phyloP scores from a whole-genome alignment of 441 rosid genomes.

The Brassica balearica region DNA sequence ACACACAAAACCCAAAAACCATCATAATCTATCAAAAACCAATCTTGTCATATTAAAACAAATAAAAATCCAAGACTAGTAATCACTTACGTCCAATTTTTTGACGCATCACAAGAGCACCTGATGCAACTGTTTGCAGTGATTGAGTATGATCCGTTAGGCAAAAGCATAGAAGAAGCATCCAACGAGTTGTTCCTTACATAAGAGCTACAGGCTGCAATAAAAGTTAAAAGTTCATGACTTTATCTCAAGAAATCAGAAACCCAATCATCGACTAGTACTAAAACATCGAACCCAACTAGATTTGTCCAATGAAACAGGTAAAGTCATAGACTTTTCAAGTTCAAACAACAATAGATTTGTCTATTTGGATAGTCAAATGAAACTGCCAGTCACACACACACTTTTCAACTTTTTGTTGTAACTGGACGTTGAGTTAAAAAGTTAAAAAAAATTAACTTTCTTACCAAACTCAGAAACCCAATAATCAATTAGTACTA shows the following conservation, averaged over 20 bases:
- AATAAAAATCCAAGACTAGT: not conserved
- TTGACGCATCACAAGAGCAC: conserved; percentile 65
- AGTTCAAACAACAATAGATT: not conserved
- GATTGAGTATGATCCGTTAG: conserved; percentile 61
- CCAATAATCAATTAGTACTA: not conserved
- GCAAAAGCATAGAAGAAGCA: conserved; percentile 47
- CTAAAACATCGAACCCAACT: not conserved
- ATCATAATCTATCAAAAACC: conserved; percentile 15
- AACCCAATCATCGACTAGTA: not conserved
- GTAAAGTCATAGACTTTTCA: not conserved
- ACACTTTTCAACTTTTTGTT: conserved; percentile 7
- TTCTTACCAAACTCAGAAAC: too few species aligned
- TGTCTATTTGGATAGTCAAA: conserved; percentile 1
- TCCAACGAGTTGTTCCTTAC: conserved; percentile 59
- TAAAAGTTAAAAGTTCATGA: conserved; percentile 9
- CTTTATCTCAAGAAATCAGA: not conserved
- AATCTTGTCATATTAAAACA: not conserved
- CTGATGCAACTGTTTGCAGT: conserved; percentile 75
- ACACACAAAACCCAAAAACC: conserved; percentile 25
- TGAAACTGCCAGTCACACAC: conserved; percentile 14
- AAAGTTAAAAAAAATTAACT: too few species aligned
- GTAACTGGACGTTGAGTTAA: too few species aligned
- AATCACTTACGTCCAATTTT: conserved; percentile 67
- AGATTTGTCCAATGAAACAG: not conserved
- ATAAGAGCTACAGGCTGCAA: conserved; percentile 78